phyloP scores from a whole-genome alignment of 139 green algal species.

The Ulvella scutata region DNA sequence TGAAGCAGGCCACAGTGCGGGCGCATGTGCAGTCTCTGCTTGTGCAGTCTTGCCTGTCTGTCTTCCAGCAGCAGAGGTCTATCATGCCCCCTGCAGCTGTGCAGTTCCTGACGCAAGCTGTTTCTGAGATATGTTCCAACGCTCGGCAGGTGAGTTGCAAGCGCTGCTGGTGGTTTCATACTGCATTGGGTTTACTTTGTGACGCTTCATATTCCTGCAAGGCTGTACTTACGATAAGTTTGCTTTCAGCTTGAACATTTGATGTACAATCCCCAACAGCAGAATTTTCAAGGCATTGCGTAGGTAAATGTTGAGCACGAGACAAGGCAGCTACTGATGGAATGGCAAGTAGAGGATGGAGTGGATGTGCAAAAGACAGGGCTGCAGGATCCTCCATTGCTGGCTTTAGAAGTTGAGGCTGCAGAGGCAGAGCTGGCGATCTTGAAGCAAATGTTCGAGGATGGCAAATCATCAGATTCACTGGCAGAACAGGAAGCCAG shows the following conservation, averaged over 20 bases:
- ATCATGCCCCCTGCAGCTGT: slow-evolving; percentile 1
- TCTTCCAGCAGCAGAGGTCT: slow-evolving; percentile 6
- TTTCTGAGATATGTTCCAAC: slow-evolving; percentile 6
- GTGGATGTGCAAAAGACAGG: slow-evolving; percentile 21
- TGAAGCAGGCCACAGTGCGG: slow-evolving; percentile 53
- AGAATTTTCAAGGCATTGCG: slow-evolving; percentile 15
- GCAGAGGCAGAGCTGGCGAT: slow-evolving; percentile 69
- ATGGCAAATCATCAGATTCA: not conserved
- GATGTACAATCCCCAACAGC: slow-evolving; percentile 33
- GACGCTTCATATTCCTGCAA: not conserved
- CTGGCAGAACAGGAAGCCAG: not conserved
- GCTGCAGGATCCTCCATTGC: slow-evolving; percentile 78
- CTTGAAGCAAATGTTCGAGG: slow-evolving; percentile 34
- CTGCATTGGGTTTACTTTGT: not conserved
- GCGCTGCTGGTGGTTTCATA: not conserved
- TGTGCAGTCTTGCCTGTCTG: slow-evolving; percentile 43
- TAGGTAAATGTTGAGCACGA: slow-evolving; percentile 39
- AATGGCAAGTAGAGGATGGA: slow-evolving; percentile 41
- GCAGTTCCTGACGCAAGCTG: slow-evolving; percentile 13
- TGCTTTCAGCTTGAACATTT: slow-evolving; percentile 22
- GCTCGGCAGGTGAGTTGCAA: slow-evolving; percentile 4
- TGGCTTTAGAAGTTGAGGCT: slow-evolving; percentile 79
- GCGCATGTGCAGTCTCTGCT: slow-evolving; percentile 76
- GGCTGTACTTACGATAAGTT: not conserved
- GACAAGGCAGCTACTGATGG: slow-evolving; percentile 35